Base-by-base conservation (phyloP, 495 filamentous ascomycete genomes). In the Trichoderma orchidacearum region DNA sequence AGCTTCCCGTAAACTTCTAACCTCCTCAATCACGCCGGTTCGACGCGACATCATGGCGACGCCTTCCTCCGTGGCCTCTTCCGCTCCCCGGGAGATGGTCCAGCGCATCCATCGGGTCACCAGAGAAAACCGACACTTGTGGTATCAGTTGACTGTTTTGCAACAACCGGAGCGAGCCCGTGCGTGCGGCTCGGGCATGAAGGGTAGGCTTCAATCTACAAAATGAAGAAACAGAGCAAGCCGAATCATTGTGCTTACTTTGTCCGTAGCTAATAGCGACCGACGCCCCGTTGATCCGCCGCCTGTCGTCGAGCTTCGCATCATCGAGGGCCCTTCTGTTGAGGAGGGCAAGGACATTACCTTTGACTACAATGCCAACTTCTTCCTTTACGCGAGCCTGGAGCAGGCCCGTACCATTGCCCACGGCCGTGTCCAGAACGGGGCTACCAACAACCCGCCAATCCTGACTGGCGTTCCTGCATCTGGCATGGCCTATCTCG, bases 221-320 rank as follows among this genome's bases (percentile, higher is more conserved):
- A 29, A 41, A 57, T 53, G 25, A 1, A n/a, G 34, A 11, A 9
- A 48, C 27, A 23, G 15, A 9, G 21, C 41, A 27, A 23, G 8
- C 1, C 7, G 1, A 15, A 15, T 11, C 6, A 9, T 11, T 27
- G 9, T 30, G 51, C 51, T 53, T 7, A 53, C 30, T 18, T n/a
- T 9, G 17, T 18, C 32, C 18, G 12, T 17, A 96, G 90, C 91
- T 32, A 95, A 91, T 58, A 90, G 93, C 62, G 93, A 98, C 70
- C 86, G 93, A 62, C 89, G 93, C 53, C 93, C 93, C 6, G 93
- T 98, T 58, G 92, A 98, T 70, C 92, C 93, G 57, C 93, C 93
- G 18, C 93, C 93, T 7, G 91, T 98, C 31, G 90, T 97, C n/a
- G 88, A 94, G 68, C 71, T 98, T 54, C 86, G 84, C 54, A 85